phyloP scores from a whole-genome alignment of 2,329 filamentous ascomycete genomes.

The Penicillium capsulatum region DNA sequence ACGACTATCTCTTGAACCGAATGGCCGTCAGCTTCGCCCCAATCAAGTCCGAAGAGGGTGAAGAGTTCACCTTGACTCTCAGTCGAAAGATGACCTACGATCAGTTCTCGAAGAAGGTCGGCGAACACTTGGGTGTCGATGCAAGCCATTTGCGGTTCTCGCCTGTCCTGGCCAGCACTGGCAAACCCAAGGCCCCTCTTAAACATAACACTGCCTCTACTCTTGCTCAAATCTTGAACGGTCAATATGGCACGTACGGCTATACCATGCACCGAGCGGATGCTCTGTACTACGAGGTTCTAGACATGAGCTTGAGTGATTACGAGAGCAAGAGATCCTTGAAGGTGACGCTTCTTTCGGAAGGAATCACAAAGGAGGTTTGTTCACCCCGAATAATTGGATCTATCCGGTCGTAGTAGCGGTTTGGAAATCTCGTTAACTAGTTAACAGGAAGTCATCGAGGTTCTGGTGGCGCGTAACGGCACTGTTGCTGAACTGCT shows the following conservation, averaged over 20 bases:
- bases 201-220: conserved; percentile 68
- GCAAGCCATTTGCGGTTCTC: conserved; percentile 88
- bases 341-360: conserved; percentile 77
- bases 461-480: conserved; percentile 83
- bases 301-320: conserved; percentile 91
- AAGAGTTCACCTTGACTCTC: conserved; percentile 71
- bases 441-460: conserved; percentile 72
- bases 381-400: no score
- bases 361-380: conserved; percentile 92
- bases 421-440: no score
- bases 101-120: conserved; percentile 77
- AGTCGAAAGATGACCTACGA: conserved; percentile 91
- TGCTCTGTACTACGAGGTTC: conserved; percentile 82
- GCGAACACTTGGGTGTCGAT: conserved; percentile 68
- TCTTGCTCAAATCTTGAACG: conserved; percentile 73
- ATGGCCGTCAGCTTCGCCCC: conserved; percentile 74
- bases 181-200: conserved; percentile 72
- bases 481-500: conserved; percentile 77
- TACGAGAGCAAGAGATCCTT: conserved; percentile 87
- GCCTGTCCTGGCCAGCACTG: conserved; percentile 71
- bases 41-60: conserved; percentile 50
- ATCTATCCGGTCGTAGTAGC: no score
- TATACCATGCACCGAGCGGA: conserved; percentile 67
- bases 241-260: conserved; percentile 66
- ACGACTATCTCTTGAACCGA: conserved; percentile 87